Evolutionary conservation across 2,329 filamentous ascomycete genomes (phyloP).

Genomic region (Ceratocystis colombiana): DNA sequence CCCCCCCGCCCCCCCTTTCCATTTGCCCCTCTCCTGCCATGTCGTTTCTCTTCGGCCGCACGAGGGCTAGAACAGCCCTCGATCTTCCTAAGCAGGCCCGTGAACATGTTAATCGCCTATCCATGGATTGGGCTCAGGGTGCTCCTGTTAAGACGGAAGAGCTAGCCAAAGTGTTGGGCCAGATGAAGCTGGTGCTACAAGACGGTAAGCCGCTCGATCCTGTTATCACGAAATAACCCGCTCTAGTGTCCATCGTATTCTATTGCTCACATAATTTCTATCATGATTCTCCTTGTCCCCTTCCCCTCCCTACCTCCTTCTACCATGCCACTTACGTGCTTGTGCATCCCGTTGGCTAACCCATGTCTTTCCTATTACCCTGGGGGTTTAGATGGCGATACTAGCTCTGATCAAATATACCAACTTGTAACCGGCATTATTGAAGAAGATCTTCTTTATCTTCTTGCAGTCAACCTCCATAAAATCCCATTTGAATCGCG

Average conservation of each 20-base stretch:
- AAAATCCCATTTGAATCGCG: slow-evolving; percentile 88
- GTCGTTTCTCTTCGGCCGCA: slow-evolving; percentile 49
- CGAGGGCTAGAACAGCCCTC: slow-evolving; percentile 42
- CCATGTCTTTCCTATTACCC: slow-evolving; percentile 20
- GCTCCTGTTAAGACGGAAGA: slow-evolving; percentile 60
- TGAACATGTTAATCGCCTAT: slow-evolving; percentile 26
- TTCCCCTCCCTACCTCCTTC: neutral
- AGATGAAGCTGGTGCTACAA: slow-evolving; percentile 90
- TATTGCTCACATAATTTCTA: neutral
- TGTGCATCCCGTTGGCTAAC: neutral
- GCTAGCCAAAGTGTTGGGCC: slow-evolving; percentile 68
- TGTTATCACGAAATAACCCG: too few species aligned
- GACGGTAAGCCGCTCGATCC: slow-evolving; percentile 52
- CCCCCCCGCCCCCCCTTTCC: neutral
- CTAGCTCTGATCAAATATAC: slow-evolving; percentile 76
- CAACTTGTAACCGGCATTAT: slow-evolving; percentile 76
- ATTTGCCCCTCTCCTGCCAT: slow-evolving; percentile 30
- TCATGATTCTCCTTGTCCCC: neutral
- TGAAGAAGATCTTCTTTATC: slow-evolving; percentile 77
- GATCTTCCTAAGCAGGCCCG: slow-evolving; percentile 47
- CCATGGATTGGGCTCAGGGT: slow-evolving; percentile 27
- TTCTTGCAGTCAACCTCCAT: slow-evolving; percentile 72
- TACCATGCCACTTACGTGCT: neutral
- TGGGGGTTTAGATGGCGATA: slow-evolving; percentile 60
- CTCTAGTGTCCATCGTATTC: neutral